A percentile compares a stretch with the other conserved stretches of the same genome.
phyloP scores from a whole-genome alignment of 2,329 filamentous ascomycete species.

The Aspergillus aculeatus region DNA sequence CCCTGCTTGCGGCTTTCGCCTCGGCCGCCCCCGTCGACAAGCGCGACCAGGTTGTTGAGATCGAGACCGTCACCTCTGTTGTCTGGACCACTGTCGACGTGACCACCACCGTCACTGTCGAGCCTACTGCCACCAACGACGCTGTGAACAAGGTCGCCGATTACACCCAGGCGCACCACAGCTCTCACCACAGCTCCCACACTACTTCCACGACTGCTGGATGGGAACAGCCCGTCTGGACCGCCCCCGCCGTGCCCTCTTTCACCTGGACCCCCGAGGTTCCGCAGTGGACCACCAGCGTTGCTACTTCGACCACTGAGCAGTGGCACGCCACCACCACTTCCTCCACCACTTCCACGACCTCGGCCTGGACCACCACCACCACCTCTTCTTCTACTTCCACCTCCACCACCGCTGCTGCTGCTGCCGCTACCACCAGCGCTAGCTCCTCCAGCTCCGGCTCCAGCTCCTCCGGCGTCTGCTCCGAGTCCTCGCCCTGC shows the following conservation, averaged over 20 bases:
- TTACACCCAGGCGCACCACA: conserved; percentile 3
- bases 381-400: conserved; percentile 6
- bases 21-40: conserved; percentile 36
- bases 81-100: conserved; percentile 51
- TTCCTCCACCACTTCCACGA: conserved; percentile 1
- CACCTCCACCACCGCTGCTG: conserved; percentile 1
- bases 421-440: background rate
- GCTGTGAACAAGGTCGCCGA: conserved; percentile 15
- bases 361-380: conserved; percentile 5
- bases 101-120: conserved; percentile 49
- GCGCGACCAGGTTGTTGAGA: conserved; percentile 44
- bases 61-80: conserved; percentile 50
- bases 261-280: conserved; percentile 15
- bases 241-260: conserved; percentile 13
- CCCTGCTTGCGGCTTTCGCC: conserved; percentile 34
- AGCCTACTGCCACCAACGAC: conserved; percentile 21
- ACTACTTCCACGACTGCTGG: background rate
- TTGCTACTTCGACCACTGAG: background rate
- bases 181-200: conserved; percentile 16
- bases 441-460: conserved; percentile 10
- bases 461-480: conserved; percentile 24
- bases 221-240: background rate
- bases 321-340: background rate
- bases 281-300: conserved; percentile 8
- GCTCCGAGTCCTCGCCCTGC: conserved; percentile 29